Percentiles rank a stretch among this genome's conserved stretches.
phyloP scores from a whole-genome alignment of 805 yeast genomes.

The Yarrowia phangngaensis region DNA sequence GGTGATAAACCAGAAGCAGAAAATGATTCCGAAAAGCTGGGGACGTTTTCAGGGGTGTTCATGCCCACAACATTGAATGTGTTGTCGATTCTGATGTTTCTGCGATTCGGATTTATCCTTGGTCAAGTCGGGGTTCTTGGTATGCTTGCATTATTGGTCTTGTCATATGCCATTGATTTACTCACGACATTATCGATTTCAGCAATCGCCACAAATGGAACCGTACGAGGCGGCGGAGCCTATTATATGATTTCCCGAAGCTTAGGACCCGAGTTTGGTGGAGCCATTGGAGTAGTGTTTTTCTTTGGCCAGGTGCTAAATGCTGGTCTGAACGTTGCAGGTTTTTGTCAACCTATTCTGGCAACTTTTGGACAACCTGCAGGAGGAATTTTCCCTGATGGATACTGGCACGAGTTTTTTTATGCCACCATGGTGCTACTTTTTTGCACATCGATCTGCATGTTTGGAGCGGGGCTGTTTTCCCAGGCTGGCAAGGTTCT shows the following conservation, averaged over 20 bases:
- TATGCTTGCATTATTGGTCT: constrained; percentile 56
- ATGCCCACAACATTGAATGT: constrained; percentile 92
- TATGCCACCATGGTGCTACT: constrained; percentile 61
- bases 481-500: constrained; percentile 31
- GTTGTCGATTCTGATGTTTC: constrained; percentile 87
- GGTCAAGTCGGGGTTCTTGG: constrained; percentile 94
- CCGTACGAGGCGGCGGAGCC: constrained; percentile 97
- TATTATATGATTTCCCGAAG: constrained; percentile 95
- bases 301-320: constrained; percentile 92
- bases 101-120: constrained; percentile 89
- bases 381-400: constrained; percentile 70
- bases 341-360: constrained; percentile 85
- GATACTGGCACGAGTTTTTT: constrained; percentile 60
- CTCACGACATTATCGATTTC: constrained; percentile 86
- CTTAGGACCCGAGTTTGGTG: constrained; percentile 97
- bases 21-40: constrained; percentile 48
- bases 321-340: constrained; percentile 86
- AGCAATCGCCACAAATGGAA: constrained; percentile 96
- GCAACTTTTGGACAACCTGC: constrained; percentile 63
- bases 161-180: constrained; percentile 76
- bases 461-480: constrained; percentile 32
- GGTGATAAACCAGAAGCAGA: not conserved
- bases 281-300: constrained; percentile 91
- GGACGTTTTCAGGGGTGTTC: constrained; percentile 85
- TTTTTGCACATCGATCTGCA: constrained; percentile 31